These are phyloP conservation scores for Cymbidium sinense DNA, from an alignment of 106 monocot species.

Conservation along the genomic window DNA sequence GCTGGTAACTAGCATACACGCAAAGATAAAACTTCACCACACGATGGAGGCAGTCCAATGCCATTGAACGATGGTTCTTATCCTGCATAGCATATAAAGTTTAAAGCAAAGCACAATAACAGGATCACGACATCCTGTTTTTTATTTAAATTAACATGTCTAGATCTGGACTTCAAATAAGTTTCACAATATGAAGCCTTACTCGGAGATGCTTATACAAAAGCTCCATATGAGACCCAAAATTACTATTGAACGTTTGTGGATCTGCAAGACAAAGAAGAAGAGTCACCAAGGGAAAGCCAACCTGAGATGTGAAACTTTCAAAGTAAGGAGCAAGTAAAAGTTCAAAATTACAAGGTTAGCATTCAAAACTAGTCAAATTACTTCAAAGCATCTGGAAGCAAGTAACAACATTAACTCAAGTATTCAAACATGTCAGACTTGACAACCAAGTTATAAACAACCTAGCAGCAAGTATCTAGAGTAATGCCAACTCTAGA, in stretches of 20 bases:
- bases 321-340: background rate
- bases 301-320: conserved; percentile 46
- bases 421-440: background rate
- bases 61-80: conserved; percentile 97
- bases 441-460: background rate
- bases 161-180: background rate
- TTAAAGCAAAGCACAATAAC: background rate
- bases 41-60: conserved; percentile 93
- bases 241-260: conserved; percentile 71
- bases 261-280: conserved; percentile 97
- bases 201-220: conserved; percentile 90
- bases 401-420: background rate
- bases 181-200: conserved; percentile 10
- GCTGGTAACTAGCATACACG: conserved; percentile 77
- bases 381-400: background rate
- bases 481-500: background rate
- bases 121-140: background rate
- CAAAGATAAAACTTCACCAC: conserved; percentile 90
- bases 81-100: conserved; percentile 45
- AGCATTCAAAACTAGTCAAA: background rate
- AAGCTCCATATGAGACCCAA: conserved; percentile 80
- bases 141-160: background rate
- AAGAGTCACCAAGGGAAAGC: conserved; percentile 88
- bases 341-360: background rate
- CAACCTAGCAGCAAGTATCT: background rate